Conservation (phyloP, 148 eudicot species). For the Oxyria digyna region DNA sequence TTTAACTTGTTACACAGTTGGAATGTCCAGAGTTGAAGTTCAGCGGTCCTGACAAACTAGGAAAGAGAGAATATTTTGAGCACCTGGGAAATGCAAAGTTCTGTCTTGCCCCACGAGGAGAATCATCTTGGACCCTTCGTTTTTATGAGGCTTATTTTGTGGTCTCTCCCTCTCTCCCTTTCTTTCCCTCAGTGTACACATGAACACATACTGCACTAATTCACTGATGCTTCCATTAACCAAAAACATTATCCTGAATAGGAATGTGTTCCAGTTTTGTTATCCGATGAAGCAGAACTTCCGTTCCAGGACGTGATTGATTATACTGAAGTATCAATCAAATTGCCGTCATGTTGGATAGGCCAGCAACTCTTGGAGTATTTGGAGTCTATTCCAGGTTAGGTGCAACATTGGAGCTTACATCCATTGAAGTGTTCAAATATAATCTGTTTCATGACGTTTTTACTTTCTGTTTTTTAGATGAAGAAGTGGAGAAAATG, state of each 20-base stretch:
- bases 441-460: not conserved
- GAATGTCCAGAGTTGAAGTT: constrained; percentile 97
- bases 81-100: constrained; percentile 93
- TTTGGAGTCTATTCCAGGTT: constrained; percentile 86
- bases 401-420: not conserved
- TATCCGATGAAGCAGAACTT: constrained; percentile 83
- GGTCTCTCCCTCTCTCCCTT: constrained; percentile 43
- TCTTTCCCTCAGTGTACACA: not conserved
- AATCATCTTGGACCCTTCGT: constrained; percentile 97
- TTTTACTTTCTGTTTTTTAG: constrained; percentile 24
- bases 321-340: constrained; percentile 74
- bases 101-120: constrained; percentile 98
- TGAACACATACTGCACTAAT: not conserved
- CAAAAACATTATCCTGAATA: constrained; percentile 18
- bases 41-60: constrained; percentile 68
- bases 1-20: constrained; percentile 59
- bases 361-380: constrained; percentile 71
- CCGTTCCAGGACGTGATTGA: constrained; percentile 86
- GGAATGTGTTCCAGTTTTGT: constrained; percentile 93
- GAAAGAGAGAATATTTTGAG: constrained; percentile 66
- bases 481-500: constrained; percentile 70
- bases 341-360: constrained; percentile 79
- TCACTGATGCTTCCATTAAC: not conserved
- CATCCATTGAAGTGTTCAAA: not conserved
- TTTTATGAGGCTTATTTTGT: constrained; percentile 93